phyloP scores from a whole-genome alignment of 2,329 filamentous ascomycete genomes.

The Biscogniauxia sp. region DNA sequence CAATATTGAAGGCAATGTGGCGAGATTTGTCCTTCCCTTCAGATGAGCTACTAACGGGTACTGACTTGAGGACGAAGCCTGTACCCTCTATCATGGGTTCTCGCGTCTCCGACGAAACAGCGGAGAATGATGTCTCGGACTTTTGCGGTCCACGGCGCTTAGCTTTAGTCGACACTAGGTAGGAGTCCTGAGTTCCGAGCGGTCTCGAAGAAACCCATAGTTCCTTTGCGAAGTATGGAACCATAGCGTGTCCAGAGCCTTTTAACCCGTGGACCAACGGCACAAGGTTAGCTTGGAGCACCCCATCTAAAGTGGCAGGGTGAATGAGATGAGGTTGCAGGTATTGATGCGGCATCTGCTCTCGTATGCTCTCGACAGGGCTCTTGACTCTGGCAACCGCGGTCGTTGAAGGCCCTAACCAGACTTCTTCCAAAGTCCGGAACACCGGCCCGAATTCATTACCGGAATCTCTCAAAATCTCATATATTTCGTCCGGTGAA shows the following conservation, averaged over 20 bases:
- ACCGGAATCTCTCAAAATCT: conserved; percentile 7
- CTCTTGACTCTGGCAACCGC: conserved; percentile 10
- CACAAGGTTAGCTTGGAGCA: conserved; percentile 16
- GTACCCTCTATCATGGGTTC: conserved; percentile 7
- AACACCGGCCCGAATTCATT: conserved; percentile 19
- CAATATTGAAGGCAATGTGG: conserved; percentile 15
- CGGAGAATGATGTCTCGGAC: conserved; percentile 13
- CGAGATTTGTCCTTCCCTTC: conserved; percentile 3
- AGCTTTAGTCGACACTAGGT: conserved; percentile 6
- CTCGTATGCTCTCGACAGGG: conserved; percentile 4
- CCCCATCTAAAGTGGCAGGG: conserved; percentile 16
- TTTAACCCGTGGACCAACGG: conserved; percentile 5
- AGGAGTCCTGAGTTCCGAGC: conserved; percentile 7
- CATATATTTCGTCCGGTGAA: conserved; percentile 11
- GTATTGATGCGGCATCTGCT: conserved; percentile 14
- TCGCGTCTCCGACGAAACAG: conserved; percentile 8
- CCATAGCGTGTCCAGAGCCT: conserved; percentile 6
- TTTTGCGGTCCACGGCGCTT: conserved; percentile 11
- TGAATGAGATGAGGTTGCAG: conserved; percentile 19
- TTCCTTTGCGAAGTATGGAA: conserved; percentile 12
- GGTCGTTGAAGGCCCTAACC: background rate
- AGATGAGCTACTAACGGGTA: conserved; percentile 5
- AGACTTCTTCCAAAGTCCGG: conserved; percentile 13
- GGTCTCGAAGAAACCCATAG: conserved; percentile 14
- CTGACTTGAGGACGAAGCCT: conserved; percentile 11